Evolutionary conservation across 2,329 filamentous ascomycete species (phyloP).

Genomic region (Scedosporium aurantiacum): DNA sequence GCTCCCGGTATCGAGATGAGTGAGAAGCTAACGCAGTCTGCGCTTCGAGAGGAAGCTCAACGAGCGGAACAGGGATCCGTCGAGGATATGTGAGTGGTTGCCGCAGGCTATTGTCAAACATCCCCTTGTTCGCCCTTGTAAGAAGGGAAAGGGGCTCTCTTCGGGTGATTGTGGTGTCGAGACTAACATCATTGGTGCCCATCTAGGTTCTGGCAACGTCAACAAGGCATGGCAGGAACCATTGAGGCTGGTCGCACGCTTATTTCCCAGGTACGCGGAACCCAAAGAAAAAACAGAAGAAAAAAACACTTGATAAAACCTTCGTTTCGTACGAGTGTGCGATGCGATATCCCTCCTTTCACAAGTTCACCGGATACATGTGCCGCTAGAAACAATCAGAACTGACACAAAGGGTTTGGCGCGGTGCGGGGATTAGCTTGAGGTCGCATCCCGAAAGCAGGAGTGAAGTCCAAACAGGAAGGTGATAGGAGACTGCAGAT

Average conservation of each 20-base stretch:
- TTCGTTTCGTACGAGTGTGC: background rate
- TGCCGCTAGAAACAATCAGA: background rate
- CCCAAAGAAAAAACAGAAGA: no score
- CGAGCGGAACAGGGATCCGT: conserved; percentile 31
- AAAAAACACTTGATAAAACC: background rate
- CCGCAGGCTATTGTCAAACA: background rate
- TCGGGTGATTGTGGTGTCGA: background rate
- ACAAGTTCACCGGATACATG: no score
- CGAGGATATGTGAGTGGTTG: conserved; percentile 35
- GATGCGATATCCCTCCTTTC: no score
- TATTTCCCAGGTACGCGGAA: conserved; percentile 33
- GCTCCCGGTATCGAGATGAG: conserved; percentile 36
- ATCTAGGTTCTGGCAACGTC: conserved; percentile 49
- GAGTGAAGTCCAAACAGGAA: background rate
- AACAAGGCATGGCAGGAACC: conserved; percentile 45
- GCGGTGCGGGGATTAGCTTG: background rate
- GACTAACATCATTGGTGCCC: conserved; percentile 12
- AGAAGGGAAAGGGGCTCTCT: background rate
- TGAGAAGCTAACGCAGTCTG: conserved; percentile 53
- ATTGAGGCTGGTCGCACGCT: conserved; percentile 43
- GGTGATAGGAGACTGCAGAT: background rate
- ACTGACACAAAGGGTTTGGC: background rate
- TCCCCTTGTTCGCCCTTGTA: background rate
- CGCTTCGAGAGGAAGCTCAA: conserved; percentile 53
- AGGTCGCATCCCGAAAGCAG: background rate